These are phyloP conservation scores for Chlorella sp. DNA, from an alignment of 139 green algal genomes.

Conservation along the genomic window DNA sequence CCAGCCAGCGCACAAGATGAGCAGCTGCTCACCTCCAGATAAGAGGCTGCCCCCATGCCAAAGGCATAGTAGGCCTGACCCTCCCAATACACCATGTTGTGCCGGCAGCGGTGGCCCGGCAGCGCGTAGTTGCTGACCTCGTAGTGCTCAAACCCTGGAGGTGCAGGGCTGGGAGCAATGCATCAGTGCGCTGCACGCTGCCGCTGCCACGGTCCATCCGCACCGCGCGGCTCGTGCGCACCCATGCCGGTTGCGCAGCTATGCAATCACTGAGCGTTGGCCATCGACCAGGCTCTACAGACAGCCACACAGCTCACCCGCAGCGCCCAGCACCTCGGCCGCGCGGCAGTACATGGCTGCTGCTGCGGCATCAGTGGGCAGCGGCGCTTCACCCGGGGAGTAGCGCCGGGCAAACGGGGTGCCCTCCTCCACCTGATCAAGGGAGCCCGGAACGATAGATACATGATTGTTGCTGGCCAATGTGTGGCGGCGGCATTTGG, in stretches of 20 bases:
- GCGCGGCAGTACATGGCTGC: constrained; percentile 87
- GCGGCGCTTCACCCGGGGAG: constrained; percentile 51
- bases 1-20: too few relatives aligned
- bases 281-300: too few relatives aligned
- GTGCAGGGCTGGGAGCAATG: too few relatives aligned
- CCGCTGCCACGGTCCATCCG: too few relatives aligned
- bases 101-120: constrained; percentile 76
- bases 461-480: too few relatives aligned
- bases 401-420: constrained; percentile 93
- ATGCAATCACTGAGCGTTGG: too few relatives aligned
- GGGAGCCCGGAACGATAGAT: too few relatives aligned
- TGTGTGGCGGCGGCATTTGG: too few relatives aligned
- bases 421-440: constrained; percentile 91
- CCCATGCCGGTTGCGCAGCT: too few relatives aligned
- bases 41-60: constrained; percentile 90
- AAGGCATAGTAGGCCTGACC: constrained; percentile 85
- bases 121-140: constrained; percentile 94
- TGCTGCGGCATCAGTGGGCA: constrained; percentile 74
- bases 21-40: constrained; percentile 54
- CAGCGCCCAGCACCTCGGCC: constrained; percentile 52
- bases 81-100: constrained; percentile 96
- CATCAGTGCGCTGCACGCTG: too few relatives aligned
- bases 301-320: not conserved
- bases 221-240: too few relatives aligned
- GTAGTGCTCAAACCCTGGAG: constrained; percentile 91